Evolutionary conservation across 1,284 basidiomycete species (phyloP).

Genomic region (Austroboletus novae-zelandiae): DNA sequence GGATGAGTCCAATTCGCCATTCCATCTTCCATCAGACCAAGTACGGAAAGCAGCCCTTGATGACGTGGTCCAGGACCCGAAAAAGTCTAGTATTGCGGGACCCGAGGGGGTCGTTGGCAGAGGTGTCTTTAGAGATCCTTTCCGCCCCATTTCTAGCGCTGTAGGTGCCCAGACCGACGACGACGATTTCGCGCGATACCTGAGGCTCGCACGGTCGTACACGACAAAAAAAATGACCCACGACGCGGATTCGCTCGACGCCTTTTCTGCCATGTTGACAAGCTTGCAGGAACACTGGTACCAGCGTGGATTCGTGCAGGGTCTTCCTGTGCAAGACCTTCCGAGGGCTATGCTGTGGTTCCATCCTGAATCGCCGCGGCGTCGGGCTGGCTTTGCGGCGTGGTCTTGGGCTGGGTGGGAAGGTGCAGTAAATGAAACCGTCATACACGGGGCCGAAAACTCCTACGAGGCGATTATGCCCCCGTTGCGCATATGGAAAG

Average conservation of each 20-base stretch:
- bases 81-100: neutral
- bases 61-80: neutral
- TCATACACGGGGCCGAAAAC: neutral
- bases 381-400: conserved; percentile 2
- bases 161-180: neutral
- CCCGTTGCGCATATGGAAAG: conserved; percentile 13
- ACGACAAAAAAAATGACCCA: conserved; percentile 6
- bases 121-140: conserved; percentile 13
- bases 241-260: conserved; percentile 14
- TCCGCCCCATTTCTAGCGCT: conserved; percentile 1
- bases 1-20: conserved; percentile 12
- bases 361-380: neutral
- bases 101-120: neutral
- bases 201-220: conserved; percentile 5
- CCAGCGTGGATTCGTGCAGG: conserved; percentile 14
- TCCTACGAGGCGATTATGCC: neutral
- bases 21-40: conserved; percentile 9
- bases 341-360: conserved; percentile 14
- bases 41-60: neutral
- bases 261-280: conserved; percentile 13
- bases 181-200: conserved; percentile 1
- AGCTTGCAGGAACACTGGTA: conserved; percentile 3
- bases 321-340: conserved; percentile 9
- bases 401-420: conserved; percentile 19
- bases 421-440: neutral